phyloP scores from a whole-genome alignment of 1,284 basidiomycete species.

The Moesziomyces sp. region DNA sequence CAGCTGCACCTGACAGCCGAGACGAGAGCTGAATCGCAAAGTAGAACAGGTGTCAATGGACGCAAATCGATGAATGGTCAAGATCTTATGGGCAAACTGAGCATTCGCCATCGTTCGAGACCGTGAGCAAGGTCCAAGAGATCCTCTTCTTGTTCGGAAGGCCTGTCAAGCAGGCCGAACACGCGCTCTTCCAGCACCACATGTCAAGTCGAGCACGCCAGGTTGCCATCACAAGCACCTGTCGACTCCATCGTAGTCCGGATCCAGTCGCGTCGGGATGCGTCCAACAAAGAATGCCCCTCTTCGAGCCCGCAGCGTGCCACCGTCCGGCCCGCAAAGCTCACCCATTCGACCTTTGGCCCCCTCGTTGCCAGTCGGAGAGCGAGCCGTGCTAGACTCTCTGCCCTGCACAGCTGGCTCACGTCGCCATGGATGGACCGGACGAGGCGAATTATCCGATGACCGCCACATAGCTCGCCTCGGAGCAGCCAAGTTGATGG shows the following conservation, averaged over 20 bases:
- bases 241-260: background rate
- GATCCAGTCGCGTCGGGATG: too few species aligned
- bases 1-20: conserved; percentile 9
- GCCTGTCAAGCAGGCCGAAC: conserved; percentile 1
- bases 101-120: conserved; percentile 2
- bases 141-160: conserved; percentile 4
- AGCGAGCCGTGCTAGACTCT: too few species aligned
- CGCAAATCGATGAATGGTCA: too few species aligned
- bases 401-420: background rate
- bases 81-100: background rate
- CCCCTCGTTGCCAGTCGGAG: background rate
- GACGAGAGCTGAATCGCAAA: background rate
- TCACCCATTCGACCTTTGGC: conserved; percentile 1
- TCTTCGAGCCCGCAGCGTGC: background rate
- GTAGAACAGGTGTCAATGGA: background rate
- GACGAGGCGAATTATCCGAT: too few species aligned
- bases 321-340: background rate
- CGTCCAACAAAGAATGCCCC: background rate
- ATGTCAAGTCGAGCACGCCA: conserved; percentile 3
- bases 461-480: too few species aligned
- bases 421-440: too few species aligned
- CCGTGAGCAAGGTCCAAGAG: conserved; percentile 3
- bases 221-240: conserved; percentile 3
- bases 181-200: conserved; percentile 3
- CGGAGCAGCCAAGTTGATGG: too few species aligned